phyloP scores from a whole-genome alignment of 495 filamentous ascomycete species.

The Chaetomium fimeti region DNA sequence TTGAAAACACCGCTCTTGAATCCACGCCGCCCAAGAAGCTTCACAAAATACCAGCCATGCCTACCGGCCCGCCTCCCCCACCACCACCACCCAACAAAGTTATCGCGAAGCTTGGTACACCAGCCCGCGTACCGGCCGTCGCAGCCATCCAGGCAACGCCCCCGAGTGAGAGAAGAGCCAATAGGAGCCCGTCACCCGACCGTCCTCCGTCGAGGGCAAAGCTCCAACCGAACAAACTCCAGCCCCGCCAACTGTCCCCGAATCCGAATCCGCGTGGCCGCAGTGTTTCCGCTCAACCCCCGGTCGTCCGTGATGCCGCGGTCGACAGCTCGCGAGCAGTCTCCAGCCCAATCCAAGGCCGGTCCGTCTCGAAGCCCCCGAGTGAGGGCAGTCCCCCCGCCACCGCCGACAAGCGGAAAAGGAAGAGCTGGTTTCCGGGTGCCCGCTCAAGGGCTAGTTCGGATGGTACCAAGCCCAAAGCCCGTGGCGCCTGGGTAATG shows the following conservation, averaged over 20 bases:
- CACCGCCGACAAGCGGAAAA: slow-evolving; percentile 33
- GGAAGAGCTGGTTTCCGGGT: slow-evolving; percentile 48
- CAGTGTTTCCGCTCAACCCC: slow-evolving; percentile 45
- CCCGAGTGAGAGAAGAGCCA: not conserved
- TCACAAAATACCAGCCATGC: slow-evolving; percentile 26
- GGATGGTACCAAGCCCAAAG: slow-evolving; percentile 24
- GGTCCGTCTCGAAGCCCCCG: slow-evolving; percentile 18
- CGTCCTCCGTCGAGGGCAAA: slow-evolving; percentile 18
- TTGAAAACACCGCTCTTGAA: not conserved
- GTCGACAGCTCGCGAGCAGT: slow-evolving; percentile 33
- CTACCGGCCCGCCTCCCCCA: slow-evolving; percentile 15
- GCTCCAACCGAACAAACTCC: slow-evolving; percentile 34
- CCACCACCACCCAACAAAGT: slow-evolving; percentile 13
- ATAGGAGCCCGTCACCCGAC: slow-evolving; percentile 21
- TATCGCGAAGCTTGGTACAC: slow-evolving; percentile 2
- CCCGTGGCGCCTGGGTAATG: slow-evolving; percentile 61
- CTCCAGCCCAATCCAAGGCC: slow-evolving; percentile 24
- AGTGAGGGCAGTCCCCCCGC: slow-evolving; percentile 39
- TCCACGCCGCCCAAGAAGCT: slow-evolving; percentile 23
- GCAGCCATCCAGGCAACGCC: slow-evolving; percentile 20
- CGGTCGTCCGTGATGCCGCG: slow-evolving; percentile 20
- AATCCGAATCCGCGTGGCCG: slow-evolving; percentile 33
- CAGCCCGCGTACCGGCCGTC: slow-evolving; percentile 18
- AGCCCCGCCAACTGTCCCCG: slow-evolving; percentile 31
- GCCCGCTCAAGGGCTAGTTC: slow-evolving; percentile 47